Base-by-base conservation (phyloP, 768 basidiomycete genomes). In the Termitomyces heimii region DNA sequence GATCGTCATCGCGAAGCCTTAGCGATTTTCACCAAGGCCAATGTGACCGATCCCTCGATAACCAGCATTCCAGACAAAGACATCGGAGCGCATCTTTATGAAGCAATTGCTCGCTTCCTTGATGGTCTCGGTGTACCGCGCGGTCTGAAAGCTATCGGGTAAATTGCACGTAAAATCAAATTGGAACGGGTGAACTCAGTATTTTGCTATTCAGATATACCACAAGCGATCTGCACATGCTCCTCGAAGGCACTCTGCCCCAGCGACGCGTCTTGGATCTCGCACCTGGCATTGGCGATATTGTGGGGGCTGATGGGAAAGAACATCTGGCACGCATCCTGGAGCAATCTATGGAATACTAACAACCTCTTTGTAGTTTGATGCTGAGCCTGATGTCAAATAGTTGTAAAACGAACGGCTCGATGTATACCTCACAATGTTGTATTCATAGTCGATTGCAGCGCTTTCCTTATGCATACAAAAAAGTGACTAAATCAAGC, bases 241-340 rank as follows among this genome's bases (percentile, higher is more conserved):
- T 98, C 14, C 96, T 97, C 1, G 85, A 95, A 58, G 95, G 96
- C 4, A 92, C 95, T 20, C 68, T 98, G 46, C 96, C 96, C 16
- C 96, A 98, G 71, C 75, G 93, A 54, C 81, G 95, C 18, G 95
- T 98, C 5, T 70, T 98, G 60, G 94, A 97, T 69, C 78, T 98
- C 29, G 96, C 96, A 8, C 96, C 95, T 16, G 88, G 90, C 49
- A 86, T 96, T 62, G 90, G 92, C 10, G 82, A 92, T 65, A 78
- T 94, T 32, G 82, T 83, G 26, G 92, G 86, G 31, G 87, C 86
- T 44, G 92, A 95, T 68, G 93, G 93, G 43, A 81, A 77, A 63
- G 85, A 92, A 66, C 89, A 94, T 73, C 71, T 98, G 64, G 83
- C 85, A 22, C 78, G 71, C 62, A 95, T 98, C 67, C 80, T 98